Base-by-base conservation (phyloP, 148 eudicot species). In the Chenopodium album region DNA sequence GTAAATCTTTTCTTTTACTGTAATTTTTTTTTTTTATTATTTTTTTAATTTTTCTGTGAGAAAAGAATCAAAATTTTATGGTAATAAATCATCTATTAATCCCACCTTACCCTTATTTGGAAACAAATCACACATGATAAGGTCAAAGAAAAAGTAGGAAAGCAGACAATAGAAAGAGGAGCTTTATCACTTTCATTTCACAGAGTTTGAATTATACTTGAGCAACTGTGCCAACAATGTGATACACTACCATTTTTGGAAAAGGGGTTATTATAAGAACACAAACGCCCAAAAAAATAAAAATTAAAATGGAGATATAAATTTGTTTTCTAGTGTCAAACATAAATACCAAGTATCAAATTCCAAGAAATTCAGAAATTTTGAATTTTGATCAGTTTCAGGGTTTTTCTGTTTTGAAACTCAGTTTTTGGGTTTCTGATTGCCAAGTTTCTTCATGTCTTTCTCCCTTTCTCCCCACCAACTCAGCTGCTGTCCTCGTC, bases 381-480 rank as follows among this genome's bases (percentile, higher is more conserved):
- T 72, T 28, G 26, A n/a, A 62, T 56, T 56, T 56, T 56, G 22
- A 62, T 62, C 29, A 44, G 62, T 80, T 81, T 73, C 71, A 74
- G 28, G 73, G 12, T 34, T 76, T 76, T 76, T 81, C 73, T 26
- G 41, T 54, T 75, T 65, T 48, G 56, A 28, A 71, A 71, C 2
- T 71, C 22, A 16, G 34, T 44, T 44, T 41, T 20, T 46, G 47
- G 19, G 19, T 32, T 79, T 48, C 37, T 32, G 19, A 7, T 22
- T 62, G 23, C 26, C 66, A 62, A 62, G 66, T 6, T 20, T 62
- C 12, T 4, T 62, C 63, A 82, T 77, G 85, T 62, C 34, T 78
- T 11, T 75, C 28, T 84, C 80, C 31, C 48, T 59, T 78, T 83
- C 19, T 72, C 31, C 9, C 9, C 75, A 41, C 17, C 85, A 29